These are phyloP conservation scores for Nannochloris sp. DNA, from an alignment of 139 green algal species.

Conservation along the genomic window DNA sequence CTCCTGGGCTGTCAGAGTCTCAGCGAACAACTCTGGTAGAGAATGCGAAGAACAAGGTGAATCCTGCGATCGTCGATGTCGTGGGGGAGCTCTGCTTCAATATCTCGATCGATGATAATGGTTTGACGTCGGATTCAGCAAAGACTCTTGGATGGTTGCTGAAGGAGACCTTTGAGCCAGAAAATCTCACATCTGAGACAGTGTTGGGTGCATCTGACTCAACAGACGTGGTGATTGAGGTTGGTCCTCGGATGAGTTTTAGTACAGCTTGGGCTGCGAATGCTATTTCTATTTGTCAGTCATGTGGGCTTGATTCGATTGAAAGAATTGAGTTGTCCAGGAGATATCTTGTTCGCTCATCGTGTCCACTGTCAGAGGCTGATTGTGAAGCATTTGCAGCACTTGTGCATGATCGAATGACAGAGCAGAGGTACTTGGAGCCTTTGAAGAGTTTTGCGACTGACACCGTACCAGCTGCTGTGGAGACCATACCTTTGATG, in stretches of 20 bases:
- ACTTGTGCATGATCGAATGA: constrained; percentile 94
- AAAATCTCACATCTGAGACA: constrained; percentile 58
- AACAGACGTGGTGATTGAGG: constrained; percentile 38
- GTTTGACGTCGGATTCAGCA: constrained; percentile 55
- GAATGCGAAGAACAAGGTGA: constrained; percentile 65
- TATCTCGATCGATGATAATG: constrained; percentile 43
- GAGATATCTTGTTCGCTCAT: constrained; percentile 58
- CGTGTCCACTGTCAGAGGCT: constrained; percentile 18
- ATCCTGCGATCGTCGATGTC: constrained; percentile 48
- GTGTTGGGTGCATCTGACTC: constrained; percentile 23
- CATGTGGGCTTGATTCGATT: constrained; percentile 76
- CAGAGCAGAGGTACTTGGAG: constrained; percentile 79
- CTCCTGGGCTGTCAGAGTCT: constrained; percentile 58
- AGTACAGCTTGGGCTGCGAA: constrained; percentile 93
- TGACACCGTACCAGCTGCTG: constrained; percentile 40
- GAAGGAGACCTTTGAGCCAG: constrained; percentile 91
- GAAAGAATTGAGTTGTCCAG: constrained; percentile 69
- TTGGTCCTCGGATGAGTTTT: constrained; percentile 89
- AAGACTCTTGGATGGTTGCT: constrained; percentile 79
- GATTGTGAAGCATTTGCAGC: constrained; percentile 40
- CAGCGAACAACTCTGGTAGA: constrained; percentile 52
- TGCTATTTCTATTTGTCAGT: constrained; percentile 88
- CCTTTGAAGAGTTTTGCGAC: constrained; percentile 61
- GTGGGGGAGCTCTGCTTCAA: constrained; percentile 90
- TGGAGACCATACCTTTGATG: constrained; percentile 79